A percentile compares a stretch with the other conserved stretches of the same genome.
Conservation (phyloP, 345 rosid species). For the Stellera chamaejasme region DNA sequence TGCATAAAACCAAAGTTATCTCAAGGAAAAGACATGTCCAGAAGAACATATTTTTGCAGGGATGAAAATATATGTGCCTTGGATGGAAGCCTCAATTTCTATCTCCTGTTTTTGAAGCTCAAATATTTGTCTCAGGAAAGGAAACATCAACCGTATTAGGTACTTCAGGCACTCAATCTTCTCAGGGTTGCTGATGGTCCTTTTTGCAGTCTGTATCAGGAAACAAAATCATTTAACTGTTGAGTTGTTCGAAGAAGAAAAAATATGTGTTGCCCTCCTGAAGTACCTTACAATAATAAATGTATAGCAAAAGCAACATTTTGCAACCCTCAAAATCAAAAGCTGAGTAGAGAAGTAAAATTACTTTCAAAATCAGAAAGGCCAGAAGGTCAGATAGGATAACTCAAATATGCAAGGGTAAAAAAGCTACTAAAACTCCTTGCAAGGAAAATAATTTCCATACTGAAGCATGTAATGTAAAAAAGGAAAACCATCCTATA, state of each 20-base stretch:
- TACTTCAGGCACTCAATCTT: slow-evolving; percentile 46
- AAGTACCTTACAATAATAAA: neutral
- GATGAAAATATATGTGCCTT: slow-evolving; percentile 27
- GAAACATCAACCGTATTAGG: slow-evolving; percentile 44
- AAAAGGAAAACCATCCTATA: no score
- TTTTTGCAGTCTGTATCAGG: slow-evolving; percentile 47
- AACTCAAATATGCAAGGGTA: no score
- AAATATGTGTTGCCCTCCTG: neutral
- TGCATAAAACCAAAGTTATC: slow-evolving; percentile 9
- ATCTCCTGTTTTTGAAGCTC: slow-evolving; percentile 46
- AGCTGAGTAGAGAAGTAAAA: neutral
- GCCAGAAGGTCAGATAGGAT: neutral
- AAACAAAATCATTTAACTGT: slow-evolving; percentile 5
- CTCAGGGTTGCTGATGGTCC: slow-evolving; percentile 29
- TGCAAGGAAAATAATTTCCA: no score
- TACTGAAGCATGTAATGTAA: no score
- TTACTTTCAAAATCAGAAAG: neutral
- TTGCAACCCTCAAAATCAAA: neutral
- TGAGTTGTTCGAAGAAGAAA: neutral
- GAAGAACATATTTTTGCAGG: slow-evolving; percentile 5
- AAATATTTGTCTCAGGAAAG: slow-evolving; percentile 46
- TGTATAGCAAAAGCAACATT: neutral
- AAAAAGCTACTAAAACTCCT: no score
- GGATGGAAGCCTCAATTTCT: slow-evolving; percentile 45
- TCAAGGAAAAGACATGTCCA: slow-evolving; percentile 10